These are phyloP conservation scores for Sarocladium kiliense DNA, from an alignment of 2,329 filamentous ascomycete genomes.

Conservation along the genomic window DNA sequence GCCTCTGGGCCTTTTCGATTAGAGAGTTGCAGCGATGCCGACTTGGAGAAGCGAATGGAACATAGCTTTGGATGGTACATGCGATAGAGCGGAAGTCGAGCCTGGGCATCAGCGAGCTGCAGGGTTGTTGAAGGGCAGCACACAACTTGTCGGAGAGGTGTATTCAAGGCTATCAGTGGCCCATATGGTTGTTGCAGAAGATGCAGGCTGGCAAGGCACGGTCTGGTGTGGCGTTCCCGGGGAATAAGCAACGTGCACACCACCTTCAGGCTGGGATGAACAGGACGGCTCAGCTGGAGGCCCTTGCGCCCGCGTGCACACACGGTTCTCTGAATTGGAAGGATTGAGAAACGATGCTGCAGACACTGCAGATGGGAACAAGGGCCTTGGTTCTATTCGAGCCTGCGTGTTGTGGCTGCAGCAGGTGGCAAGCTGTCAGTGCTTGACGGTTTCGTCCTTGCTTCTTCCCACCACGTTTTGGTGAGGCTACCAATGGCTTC, in stretches of 20 bases:
- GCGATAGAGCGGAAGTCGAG: too few species aligned
- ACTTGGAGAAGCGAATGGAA: not conserved
- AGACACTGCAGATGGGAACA: too few species aligned
- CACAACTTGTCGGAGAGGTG: too few species aligned
- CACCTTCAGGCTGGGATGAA: not conserved
- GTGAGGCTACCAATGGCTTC: not conserved
- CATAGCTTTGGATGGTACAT: too few species aligned
- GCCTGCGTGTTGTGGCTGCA: not conserved
- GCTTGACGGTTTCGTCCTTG: not conserved
- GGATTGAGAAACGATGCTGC: too few species aligned
- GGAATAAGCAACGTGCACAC: slow-evolving; percentile 7
- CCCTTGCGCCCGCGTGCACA: not conserved
- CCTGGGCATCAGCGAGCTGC: too few species aligned
- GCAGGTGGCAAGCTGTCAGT: not conserved
- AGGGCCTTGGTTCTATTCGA: too few species aligned
- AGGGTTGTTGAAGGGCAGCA: too few species aligned
- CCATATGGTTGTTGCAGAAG: not conserved
- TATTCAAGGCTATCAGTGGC: too few species aligned
- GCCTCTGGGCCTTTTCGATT: not conserved
- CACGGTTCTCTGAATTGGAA: too few species aligned
- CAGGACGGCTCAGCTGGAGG: not conserved
- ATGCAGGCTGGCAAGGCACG: not conserved
- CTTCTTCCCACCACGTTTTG: too few species aligned
- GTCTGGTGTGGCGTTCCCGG: not conserved
- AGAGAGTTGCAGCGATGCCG: not conserved